A percentile compares a stretch with the other conserved stretches of the same genome.
phyloP scores from a whole-genome alignment of 495 filamentous ascomycete genomes.

The Neurospora africana region DNA sequence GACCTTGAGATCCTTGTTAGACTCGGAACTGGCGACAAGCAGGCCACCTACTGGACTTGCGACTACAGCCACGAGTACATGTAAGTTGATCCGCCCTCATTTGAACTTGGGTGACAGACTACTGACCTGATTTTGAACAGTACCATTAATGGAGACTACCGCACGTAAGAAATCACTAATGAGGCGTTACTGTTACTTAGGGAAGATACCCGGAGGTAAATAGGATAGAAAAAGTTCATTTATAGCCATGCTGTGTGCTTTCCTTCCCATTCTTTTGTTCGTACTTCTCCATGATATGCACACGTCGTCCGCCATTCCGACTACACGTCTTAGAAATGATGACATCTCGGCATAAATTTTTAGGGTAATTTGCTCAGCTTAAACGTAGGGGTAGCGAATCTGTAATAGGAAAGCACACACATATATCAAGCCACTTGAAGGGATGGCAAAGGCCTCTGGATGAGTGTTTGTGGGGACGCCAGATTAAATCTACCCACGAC shows the following conservation, averaged over 20 bases:
- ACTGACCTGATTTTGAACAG: conserved; percentile 18
- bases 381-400: background rate
- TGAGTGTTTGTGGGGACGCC: background rate
- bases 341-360: background rate
- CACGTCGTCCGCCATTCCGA: background rate
- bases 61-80: conserved; percentile 98
- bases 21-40: conserved; percentile 58
- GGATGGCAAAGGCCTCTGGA: background rate
- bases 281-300: background rate
- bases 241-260: background rate
- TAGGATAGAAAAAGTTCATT: background rate
- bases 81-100: conserved; percentile 14
- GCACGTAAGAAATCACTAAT: conserved; percentile 42
- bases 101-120: background rate
- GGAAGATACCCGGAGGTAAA: background rate
- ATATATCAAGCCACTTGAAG: background rate
- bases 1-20: conserved; percentile 73
- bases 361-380: background rate
- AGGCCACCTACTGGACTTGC: conserved; percentile 87
- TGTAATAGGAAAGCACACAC: background rate
- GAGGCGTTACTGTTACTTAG: background rate
- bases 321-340: background rate
- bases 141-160: conserved; percentile 87
- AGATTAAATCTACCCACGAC: no score
- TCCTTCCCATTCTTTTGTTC: background rate